These are phyloP conservation scores for Monilinia laxa DNA, from an alignment of 2,329 filamentous ascomycete genomes.

Conservation along the genomic window DNA sequence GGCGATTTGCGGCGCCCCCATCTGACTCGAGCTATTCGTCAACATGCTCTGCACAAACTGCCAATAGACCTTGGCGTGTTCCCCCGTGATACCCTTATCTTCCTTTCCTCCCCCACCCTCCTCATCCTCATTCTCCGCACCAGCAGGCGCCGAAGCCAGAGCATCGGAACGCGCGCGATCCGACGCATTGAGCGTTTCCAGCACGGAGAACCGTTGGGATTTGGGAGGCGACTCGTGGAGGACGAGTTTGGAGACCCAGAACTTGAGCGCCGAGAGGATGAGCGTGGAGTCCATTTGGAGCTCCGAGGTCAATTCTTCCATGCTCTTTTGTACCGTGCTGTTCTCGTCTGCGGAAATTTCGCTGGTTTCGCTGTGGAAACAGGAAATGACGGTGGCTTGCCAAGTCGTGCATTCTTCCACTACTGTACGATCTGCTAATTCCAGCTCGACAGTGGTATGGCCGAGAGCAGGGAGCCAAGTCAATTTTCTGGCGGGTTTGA, in stretches of 20 bases:
- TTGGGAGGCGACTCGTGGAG: slow-evolving; percentile 56
- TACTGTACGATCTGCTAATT: slow-evolving; percentile 77
- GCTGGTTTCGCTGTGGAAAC: slow-evolving; percentile 58
- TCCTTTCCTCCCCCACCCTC: slow-evolving; percentile 36
- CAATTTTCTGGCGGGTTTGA: slow-evolving; percentile 82
- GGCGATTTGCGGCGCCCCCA: slow-evolving; percentile 77
- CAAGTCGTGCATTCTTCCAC: slow-evolving; percentile 74
- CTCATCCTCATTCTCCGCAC: slow-evolving; percentile 32
- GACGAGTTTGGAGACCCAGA: slow-evolving; percentile 70
- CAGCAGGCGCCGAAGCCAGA: slow-evolving; percentile 30
- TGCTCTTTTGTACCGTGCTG: slow-evolving; percentile 42
- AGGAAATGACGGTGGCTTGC: slow-evolving; percentile 84
- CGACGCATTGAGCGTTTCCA: slow-evolving; percentile 59
- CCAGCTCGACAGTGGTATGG: slow-evolving; percentile 75
- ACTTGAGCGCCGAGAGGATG: slow-evolving; percentile 63
- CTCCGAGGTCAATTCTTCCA: slow-evolving; percentile 52
- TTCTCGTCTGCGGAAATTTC: slow-evolving; percentile 27
- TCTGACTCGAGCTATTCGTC: slow-evolving; percentile 78
- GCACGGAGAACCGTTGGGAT: slow-evolving; percentile 56
- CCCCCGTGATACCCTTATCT: slow-evolving; percentile 60
- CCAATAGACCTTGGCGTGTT: slow-evolving; percentile 74
- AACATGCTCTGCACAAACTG: slow-evolving; percentile 94
- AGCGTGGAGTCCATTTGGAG: slow-evolving; percentile 75
- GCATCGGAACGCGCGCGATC: slow-evolving; percentile 40
- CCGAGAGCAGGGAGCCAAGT: slow-evolving; percentile 85